Evolutionary conservation across 108 stramenopile genomes (phyloP), one percentile per base, ranked within the genome.

Genomic region (Skeletonema potamos): DNA sequence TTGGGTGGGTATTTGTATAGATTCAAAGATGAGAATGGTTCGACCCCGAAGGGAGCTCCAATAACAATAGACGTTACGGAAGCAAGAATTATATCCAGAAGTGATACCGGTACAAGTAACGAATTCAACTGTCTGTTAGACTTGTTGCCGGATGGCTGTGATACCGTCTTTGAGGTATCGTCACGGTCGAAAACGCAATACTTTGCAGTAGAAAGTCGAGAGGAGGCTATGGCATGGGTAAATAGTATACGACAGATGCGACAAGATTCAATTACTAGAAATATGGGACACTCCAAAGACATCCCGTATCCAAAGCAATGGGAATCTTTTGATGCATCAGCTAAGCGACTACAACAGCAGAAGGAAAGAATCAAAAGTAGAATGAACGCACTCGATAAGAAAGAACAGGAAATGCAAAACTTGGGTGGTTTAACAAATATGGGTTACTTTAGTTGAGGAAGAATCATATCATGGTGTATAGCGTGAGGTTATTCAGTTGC

Each of bases 1-100:
- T 62, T 90, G 48, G 93, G 93, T 36, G 80, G 73, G n/a, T 92
- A 86, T 67, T 72, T 94, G 26, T 94, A 94, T 69, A 85, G 88
- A 73, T 93, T 89, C 62, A 70, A 77, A 56, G 83, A 87, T 58
- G 66, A 76, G 32, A 44, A 72, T 39, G 76, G 82, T 8, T 13
- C 56, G 29, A 34, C 59, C 27, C 87, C 89, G 4, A 93, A 93
- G 68, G 92, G 92, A 46, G 70, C 79, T 8, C 89, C 92, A 2
- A 77, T 91, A 61, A 74, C 84, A 34, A 22, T 89, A 34, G 80
- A 83, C 29, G 58, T 63, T 0, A 63, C 79, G 11, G 67, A 79
- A 54, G 80, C 65, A 24, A 46, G 66, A 51, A 28, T 76, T 30
- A 65, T 82, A 12, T 57, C 54, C 9, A 26, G 27, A 13, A 12